These are phyloP conservation scores for Trypanosoma melophagium DNA, from an alignment of 208 protist genomes.

Conservation along the genomic window DNA sequence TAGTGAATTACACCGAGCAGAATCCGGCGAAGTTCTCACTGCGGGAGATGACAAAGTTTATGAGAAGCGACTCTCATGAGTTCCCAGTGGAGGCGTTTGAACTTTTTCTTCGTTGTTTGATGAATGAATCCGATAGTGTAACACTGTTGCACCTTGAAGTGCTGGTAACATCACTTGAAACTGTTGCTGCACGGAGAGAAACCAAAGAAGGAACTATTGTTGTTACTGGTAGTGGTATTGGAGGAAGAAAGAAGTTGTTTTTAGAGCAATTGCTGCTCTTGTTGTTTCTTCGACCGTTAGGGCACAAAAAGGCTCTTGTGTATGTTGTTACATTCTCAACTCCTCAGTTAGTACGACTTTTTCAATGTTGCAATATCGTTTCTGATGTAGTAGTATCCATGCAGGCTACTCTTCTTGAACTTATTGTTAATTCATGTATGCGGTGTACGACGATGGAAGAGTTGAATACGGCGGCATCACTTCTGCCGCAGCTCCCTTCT, in stretches of 20 bases:
- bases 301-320: constrained; percentile 35
- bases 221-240: no score
- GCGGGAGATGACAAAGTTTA: constrained; percentile 19
- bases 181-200: constrained; percentile 16
- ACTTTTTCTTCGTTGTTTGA: constrained; percentile 51
- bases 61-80: neutral
- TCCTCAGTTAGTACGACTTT: constrained; percentile 25
- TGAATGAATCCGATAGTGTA: constrained; percentile 25
- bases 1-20: constrained; percentile 19
- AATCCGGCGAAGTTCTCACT: constrained; percentile 25
- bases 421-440: constrained; percentile 27
- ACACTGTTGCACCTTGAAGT: constrained; percentile 28
- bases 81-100: constrained; percentile 64
- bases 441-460: constrained; percentile 26
- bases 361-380: constrained; percentile 11
- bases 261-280: constrained; percentile 60
- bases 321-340: constrained; percentile 26
- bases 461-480: constrained; percentile 46
- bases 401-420: constrained; percentile 39
- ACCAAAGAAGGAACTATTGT: no score
- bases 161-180: constrained; percentile 41
- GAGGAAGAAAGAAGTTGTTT: constrained; percentile 13
- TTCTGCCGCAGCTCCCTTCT: constrained; percentile 36
- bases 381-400: constrained; percentile 30
- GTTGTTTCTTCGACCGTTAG: constrained; percentile 64